A percentile compares a stretch with the other conserved stretches of the same genome.
These are phyloP conservation scores for Tolypocladium endophyticum DNA, from an alignment of 2,329 filamentous ascomycete genomes.

Conservation along the genomic window DNA sequence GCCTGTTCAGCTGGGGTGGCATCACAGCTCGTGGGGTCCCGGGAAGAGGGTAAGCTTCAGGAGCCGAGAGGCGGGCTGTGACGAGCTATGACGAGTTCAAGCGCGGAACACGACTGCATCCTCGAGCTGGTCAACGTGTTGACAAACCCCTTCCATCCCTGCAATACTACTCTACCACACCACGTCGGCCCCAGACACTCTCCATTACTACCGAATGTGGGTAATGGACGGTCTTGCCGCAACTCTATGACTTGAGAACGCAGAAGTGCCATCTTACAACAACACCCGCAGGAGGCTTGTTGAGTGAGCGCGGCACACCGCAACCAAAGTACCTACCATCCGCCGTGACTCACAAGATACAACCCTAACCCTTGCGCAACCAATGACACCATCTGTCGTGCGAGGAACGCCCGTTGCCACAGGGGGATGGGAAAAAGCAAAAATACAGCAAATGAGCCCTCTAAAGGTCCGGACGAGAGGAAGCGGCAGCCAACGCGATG, in stretches of 20 bases:
- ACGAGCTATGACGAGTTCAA: background rate
- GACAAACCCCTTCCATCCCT: background rate
- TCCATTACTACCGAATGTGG: background rate
- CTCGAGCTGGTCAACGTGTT: background rate
- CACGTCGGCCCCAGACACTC: background rate
- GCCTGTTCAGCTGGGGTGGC: background rate
- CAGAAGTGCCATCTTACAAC: background rate
- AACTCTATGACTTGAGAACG: background rate
- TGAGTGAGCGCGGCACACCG: background rate
- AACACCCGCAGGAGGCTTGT: background rate
- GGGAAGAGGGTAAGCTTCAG: background rate
- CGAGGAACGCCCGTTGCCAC: background rate
- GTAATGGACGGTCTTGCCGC: background rate
- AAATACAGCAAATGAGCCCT: background rate
- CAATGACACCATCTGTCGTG: background rate
- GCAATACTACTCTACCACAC: conserved; percentile 2
- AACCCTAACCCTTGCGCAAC: background rate
- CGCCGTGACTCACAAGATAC: background rate
- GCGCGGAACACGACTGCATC: background rate
- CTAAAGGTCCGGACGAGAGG: background rate
- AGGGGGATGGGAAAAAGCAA: background rate
- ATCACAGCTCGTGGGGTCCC: background rate
- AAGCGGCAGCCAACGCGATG: conserved; percentile 1
- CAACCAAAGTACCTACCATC: background rate
- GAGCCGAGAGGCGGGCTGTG: background rate